Conservation (phyloP, 352 stramenopile species). For the Pythium insidiosum region DNA sequence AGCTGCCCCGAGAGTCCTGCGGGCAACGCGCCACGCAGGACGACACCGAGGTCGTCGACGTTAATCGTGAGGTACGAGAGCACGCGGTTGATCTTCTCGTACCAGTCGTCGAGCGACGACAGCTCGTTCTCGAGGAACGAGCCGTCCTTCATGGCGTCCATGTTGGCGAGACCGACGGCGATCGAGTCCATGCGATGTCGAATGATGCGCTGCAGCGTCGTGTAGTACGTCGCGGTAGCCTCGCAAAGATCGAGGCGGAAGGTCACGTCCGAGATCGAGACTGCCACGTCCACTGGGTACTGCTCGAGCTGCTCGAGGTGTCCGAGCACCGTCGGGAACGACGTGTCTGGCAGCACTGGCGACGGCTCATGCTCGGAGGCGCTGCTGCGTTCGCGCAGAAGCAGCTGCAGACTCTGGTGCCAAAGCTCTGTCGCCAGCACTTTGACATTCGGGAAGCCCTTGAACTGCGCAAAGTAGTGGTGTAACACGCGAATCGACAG, state of each 20-base stretch:
- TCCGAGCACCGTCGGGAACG: conserved; percentile 25
- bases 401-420: conserved; percentile 40
- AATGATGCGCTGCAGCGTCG: conserved; percentile 48
- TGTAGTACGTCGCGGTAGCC: conserved; percentile 43
- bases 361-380: background rate
- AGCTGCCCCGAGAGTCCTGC: conserved; percentile 43
- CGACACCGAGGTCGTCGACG: conserved; percentile 50
- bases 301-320: conserved; percentile 53
- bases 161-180: conserved; percentile 37
- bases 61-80: conserved; percentile 50
- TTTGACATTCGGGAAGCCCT: conserved; percentile 33
- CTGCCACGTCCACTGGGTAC: conserved; percentile 60
- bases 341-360: conserved; percentile 14
- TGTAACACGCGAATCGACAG: conserved; percentile 59
- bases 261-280: conserved; percentile 58
- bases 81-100: conserved; percentile 41
- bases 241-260: conserved; percentile 59
- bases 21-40: conserved; percentile 47
- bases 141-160: conserved; percentile 46
- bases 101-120: conserved; percentile 35
- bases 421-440: conserved; percentile 40
- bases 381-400: conserved; percentile 6
- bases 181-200: conserved; percentile 63
- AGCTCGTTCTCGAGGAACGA: conserved; percentile 54
- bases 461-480: conserved; percentile 59